Conservation (phyloP, 2,329 filamentous ascomycete genomes). For the Arthroderma sp. region DNA sequence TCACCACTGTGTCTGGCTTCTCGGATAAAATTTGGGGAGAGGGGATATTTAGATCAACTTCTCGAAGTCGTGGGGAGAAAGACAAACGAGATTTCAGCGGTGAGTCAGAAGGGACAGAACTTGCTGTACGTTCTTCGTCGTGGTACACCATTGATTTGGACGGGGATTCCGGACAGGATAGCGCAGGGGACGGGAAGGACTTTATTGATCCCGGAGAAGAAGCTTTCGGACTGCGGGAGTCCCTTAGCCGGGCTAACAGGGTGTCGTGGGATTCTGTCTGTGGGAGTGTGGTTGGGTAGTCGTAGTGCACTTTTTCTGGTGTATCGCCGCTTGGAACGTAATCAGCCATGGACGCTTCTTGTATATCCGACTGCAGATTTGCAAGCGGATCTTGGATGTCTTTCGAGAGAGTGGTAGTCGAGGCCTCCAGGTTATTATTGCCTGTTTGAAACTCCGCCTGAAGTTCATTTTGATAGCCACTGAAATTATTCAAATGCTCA, state of each 20-base stretch:
- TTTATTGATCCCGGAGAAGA: slow-evolving; percentile 16
- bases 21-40: too few relatives aligned
- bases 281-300: slow-evolving; percentile 67
- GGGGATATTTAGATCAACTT: slow-evolving; percentile 37
- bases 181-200: slow-evolving; percentile 11
- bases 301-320: slow-evolving; percentile 66
- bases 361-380: slow-evolving; percentile 57
- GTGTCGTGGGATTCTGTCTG: slow-evolving; percentile 54
- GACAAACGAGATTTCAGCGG: slow-evolving; percentile 14
- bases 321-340: slow-evolving; percentile 79
- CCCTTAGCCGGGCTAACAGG: slow-evolving; percentile 41
- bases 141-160: slow-evolving; percentile 42
- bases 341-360: slow-evolving; percentile 53
- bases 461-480: slow-evolving; percentile 55
- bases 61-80: slow-evolving; percentile 35
- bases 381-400: slow-evolving; percentile 56
- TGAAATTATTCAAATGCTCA: slow-evolving; percentile 55
- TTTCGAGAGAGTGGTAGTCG: slow-evolving; percentile 46
- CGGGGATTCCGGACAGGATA: slow-evolving; percentile 24
- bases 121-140: slow-evolving; percentile 25
- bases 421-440: slow-evolving; percentile 44
- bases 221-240: slow-evolving; percentile 19
- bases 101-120: slow-evolving; percentile 17
- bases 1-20: too few relatives aligned
- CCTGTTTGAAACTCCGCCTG: slow-evolving; percentile 53